Evolutionary conservation across 2,329 filamentous ascomycete species (phyloP), one percentile per base, ranked within the genome.

Genomic region (Arthrobotrys megalospora): DNA sequence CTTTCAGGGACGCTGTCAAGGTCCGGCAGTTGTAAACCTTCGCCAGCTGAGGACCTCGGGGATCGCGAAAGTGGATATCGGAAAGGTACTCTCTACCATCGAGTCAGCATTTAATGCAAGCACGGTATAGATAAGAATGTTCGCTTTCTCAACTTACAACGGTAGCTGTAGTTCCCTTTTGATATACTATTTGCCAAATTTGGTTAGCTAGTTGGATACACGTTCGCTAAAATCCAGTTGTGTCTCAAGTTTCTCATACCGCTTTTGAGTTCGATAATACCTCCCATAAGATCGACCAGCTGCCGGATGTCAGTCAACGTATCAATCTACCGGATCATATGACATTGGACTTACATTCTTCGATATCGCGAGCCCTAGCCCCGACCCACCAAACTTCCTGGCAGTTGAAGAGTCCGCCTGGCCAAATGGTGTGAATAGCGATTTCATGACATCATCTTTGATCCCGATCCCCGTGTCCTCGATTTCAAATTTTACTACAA

Each of bases 391-490:
- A 60, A 63, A 78, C 24, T 78, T 78, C 47, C 75, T 63, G 12
- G 75, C 92, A 0, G 92, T 94, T 2, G 92, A 94, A 0, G 92
- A 90, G 82, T 95, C 93, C 3, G 92, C 92, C 83, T 96, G 93
- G 78, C 90, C 92, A 83, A 95, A 96, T 0, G 93, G 92, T 80
- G 91, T 90, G 84, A 95, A 96, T 0, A 95, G 86, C 43, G 88
- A 88, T 81, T 90, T 90, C 16, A 90, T 88, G 4, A 94, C 91
- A 70, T 93, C 91, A 58, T 94, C 91, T 80, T 93, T 91, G 36
- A 95, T 94, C 2, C 92, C 92, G 63, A 95, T 94, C 0, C 93
- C 92, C 0, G 91, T 93, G 80, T 96, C 93, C 83, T 92, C 89
- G 5, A 96, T 88, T 0, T 88, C 88, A 81, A 95, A 94, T 62